A percentile compares a stretch with the other conserved stretches of the same genome.
phyloP scores from a whole-genome alignment of 208 protist genomes.

The Polymyxa betae region DNA sequence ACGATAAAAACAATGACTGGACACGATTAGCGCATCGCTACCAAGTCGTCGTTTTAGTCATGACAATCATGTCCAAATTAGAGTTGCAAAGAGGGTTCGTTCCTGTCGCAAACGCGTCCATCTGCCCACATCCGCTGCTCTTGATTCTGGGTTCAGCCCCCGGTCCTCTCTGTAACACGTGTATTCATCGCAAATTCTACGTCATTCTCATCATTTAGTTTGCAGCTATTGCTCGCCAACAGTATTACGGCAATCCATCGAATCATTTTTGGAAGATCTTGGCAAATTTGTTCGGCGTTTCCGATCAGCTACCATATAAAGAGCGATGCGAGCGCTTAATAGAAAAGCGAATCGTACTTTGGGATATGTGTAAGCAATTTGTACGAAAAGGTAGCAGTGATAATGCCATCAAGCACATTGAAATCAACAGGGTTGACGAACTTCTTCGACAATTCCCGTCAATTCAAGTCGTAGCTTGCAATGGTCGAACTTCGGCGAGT shows the following conservation, averaged over 20 bases:
- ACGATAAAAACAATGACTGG: no score
- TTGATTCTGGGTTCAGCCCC: conserved; percentile 36
- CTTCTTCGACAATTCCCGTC: background rate
- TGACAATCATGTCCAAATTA: no score
- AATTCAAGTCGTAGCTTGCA: conserved; percentile 19
- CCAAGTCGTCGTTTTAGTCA: no score
- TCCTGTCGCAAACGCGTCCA: background rate
- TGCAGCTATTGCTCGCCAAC: background rate
- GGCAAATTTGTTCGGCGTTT: background rate
- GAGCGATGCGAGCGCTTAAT: background rate
- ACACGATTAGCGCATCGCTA: no score
- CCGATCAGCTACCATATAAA: background rate
- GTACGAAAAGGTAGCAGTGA: background rate
- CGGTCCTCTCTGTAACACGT: background rate
- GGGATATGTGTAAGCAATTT: conserved; percentile 6
- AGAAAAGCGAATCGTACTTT: background rate
- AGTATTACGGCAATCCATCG: conserved; percentile 15
- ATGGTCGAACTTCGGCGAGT: background rate
- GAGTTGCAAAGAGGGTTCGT: no score
- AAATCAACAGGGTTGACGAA: background rate
- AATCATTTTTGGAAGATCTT: conserved; percentile 37
- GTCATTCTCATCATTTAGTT: no score
- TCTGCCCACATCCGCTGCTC: background rate
- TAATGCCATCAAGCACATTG: background rate
- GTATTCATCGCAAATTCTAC: no score